Percentiles rank a stretch among this genome's conserved stretches.
These are phyloP conservation scores for Erodium trifolium DNA, from an alignment of 441 rosid genomes.

Conservation along the genomic window DNA sequence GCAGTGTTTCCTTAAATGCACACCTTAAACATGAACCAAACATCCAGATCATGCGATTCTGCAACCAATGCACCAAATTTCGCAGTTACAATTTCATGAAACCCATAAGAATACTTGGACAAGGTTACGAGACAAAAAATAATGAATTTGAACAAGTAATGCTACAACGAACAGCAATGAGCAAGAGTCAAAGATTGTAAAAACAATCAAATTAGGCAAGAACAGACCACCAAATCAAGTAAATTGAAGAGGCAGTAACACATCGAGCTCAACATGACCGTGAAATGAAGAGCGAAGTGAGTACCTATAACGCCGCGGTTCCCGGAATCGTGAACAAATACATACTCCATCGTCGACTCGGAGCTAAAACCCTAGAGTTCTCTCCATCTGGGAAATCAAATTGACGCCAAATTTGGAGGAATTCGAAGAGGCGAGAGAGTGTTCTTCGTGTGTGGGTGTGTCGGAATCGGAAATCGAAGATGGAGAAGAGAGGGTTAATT, in stretches of 20 bases:
- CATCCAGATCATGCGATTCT: neutral
- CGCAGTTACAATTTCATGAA: neutral
- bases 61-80: neutral
- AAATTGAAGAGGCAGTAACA: neutral
- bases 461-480: neutral
- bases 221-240: neutral
- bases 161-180: too few species aligned
- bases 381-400: neutral
- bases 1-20: neutral
- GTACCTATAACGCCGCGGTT: conserved; percentile 20
- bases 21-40: neutral
- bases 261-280: neutral
- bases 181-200: neutral
- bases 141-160: too few species aligned
- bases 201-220: neutral
- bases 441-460: neutral
- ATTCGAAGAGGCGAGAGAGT: neutral
- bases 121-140: too few species aligned
- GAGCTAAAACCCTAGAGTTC: conserved; percentile 11
- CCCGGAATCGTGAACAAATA: conserved; percentile 6
- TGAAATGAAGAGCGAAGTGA: neutral
- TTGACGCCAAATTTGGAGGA: neutral
- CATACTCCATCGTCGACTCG: conserved; percentile 18
- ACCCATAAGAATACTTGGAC: neutral
- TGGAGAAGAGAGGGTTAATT: neutral